Evolutionary conservation across 2,329 filamentous ascomycete species (phyloP).

Genomic region (Colletotrichum aenigma): DNA sequence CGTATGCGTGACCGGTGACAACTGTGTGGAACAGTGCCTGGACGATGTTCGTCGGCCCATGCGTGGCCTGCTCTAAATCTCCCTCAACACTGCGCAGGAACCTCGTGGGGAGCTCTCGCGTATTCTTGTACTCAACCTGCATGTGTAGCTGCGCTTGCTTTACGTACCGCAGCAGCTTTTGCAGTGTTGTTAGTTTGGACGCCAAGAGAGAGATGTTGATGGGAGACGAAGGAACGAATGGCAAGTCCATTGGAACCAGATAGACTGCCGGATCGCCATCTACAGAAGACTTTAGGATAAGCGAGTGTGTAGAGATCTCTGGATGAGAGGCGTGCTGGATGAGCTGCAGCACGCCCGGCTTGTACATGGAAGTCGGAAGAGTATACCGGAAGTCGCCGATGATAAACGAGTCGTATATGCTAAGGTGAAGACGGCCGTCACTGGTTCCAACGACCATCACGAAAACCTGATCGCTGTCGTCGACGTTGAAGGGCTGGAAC

Average conservation of each 20-base stretch:
- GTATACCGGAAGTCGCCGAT: conserved; percentile 69
- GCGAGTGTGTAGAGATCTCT: conserved; percentile 74
- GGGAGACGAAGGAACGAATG: conserved; percentile 78
- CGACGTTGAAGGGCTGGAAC: conserved; percentile 65
- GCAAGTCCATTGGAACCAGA: conserved; percentile 81
- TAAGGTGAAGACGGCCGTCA: conserved; percentile 75
- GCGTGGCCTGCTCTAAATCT: conserved; percentile 66
- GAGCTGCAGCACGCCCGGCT: conserved; percentile 39
- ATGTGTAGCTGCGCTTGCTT: conserved; percentile 82
- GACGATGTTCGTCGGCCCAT: conserved; percentile 66
- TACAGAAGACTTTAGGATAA: conserved; percentile 61
- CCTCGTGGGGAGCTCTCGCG: conserved; percentile 77
- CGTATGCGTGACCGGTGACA: conserved; percentile 80
- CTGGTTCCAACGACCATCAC: conserved; percentile 77
- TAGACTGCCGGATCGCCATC: conserved; percentile 51
- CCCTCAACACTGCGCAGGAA: conserved; percentile 81
- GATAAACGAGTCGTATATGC: conserved; percentile 84
- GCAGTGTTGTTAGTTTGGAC: conserved; percentile 84
- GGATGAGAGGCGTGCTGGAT: conserved; percentile 74
- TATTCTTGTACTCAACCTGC: conserved; percentile 80
- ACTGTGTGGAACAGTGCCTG: conserved; percentile 84
- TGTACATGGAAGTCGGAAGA: conserved; percentile 29
- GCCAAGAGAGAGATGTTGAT: conserved; percentile 84
- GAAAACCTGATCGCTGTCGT: conserved; percentile 76
- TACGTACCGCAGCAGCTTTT: conserved; percentile 86